These are phyloP conservation scores for Diutina rugosa DNA, from an alignment of 1,139 yeast genomes.

Conservation along the genomic window DNA sequence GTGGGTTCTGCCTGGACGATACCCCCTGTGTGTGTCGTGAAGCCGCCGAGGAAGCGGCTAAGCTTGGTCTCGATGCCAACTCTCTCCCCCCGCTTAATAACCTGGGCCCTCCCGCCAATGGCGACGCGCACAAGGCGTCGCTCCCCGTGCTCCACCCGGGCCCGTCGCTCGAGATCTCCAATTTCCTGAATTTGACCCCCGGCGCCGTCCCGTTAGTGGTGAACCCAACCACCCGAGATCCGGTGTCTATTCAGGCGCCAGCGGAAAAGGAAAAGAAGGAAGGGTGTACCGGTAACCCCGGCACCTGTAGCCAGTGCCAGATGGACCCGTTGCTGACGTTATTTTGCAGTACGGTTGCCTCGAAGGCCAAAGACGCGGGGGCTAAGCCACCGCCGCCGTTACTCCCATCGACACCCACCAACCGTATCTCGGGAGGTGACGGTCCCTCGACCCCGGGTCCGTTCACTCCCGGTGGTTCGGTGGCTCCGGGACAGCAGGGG, in stretches of 20 bases:
- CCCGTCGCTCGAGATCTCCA: constrained; percentile 42
- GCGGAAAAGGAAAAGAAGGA: constrained; percentile 8
- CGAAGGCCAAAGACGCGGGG: background rate
- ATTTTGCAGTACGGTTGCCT: constrained; percentile 72
- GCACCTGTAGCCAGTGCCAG: constrained; percentile 77
- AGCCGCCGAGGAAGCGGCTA: constrained; percentile 51
- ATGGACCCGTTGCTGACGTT: constrained; percentile 79
- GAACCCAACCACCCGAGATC: background rate
- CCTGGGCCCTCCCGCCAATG: constrained; percentile 12
- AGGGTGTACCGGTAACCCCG: constrained; percentile 83
- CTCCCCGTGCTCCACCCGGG: constrained; percentile 59
- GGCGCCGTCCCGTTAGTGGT: constrained; percentile 29
- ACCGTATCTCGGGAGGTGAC: background rate
- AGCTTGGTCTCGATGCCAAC: constrained; percentile 10
- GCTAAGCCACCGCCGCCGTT: background rate
- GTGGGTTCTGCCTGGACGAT: constrained; percentile 90
- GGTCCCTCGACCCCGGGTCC: constrained; percentile 13
- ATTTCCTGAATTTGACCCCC: constrained; percentile 29
- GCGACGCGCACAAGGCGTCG: constrained; percentile 18
- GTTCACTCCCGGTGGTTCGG: constrained; percentile 10
- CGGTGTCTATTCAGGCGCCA: background rate
- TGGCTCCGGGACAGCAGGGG: constrained; percentile 12
- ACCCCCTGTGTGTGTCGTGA: constrained; percentile 90
- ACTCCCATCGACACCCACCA: background rate
- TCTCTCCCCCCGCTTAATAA: background rate